These are phyloP conservation scores for Camellia lanceoleosa DNA, from an alignment of 148 eudicot genomes.

Conservation along the genomic window DNA sequence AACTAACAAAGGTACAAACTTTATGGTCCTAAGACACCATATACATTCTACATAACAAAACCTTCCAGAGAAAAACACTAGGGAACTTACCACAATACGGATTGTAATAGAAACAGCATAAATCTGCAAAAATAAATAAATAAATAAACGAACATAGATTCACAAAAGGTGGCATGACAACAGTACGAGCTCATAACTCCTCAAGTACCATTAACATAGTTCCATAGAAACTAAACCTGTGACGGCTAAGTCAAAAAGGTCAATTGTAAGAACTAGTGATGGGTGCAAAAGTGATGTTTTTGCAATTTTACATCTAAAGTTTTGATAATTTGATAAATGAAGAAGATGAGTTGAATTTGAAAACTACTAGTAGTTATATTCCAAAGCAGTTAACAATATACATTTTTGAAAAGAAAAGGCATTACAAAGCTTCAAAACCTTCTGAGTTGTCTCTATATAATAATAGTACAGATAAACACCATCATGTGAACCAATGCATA, in stretches of 20 bases:
- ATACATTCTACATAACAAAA: background rate
- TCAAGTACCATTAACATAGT: background rate
- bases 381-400: no score
- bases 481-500: slow-evolving; percentile 19
- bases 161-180: background rate
- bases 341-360: no score
- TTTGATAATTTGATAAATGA: no score
- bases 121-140: slow-evolving; percentile 46
- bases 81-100: slow-evolving; percentile 89
- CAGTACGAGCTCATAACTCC: background rate
- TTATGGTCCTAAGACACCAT: background rate
- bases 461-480: background rate
- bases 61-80: background rate
- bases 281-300: no score
- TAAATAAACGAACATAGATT: background rate
- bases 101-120: slow-evolving; percentile 96
- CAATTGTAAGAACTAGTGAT: background rate
- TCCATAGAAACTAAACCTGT: background rate
- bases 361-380: no score
- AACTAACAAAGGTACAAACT: background rate
- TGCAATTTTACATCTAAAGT: no score
- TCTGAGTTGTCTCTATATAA: no score
- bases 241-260: background rate
- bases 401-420: no score
- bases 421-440: no score